Percentiles rank a stretch among this genome's conserved stretches.
These are phyloP conservation scores for Pseudopyricularia javanii DNA, from an alignment of 2,329 filamentous ascomycete genomes.

Conservation along the genomic window DNA sequence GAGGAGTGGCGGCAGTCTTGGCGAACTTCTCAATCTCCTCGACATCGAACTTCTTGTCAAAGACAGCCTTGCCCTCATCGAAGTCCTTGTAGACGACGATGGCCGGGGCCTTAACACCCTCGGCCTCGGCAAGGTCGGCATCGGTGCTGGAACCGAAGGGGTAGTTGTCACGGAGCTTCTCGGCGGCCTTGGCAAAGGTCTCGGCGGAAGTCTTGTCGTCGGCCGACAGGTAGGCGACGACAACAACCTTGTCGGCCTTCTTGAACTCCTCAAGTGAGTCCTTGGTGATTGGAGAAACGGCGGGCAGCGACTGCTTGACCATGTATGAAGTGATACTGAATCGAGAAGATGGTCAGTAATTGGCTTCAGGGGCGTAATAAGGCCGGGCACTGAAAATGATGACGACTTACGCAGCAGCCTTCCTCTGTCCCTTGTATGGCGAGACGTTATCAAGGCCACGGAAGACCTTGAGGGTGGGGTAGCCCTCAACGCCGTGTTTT, in stretches of 20 bases:
- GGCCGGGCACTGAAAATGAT: neutral
- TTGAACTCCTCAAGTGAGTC: slow-evolving; percentile 92
- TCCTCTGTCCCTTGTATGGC: slow-evolving; percentile 81
- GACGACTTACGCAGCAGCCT: slow-evolving; percentile 57
- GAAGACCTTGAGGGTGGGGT: slow-evolving; percentile 99
- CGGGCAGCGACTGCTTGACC: slow-evolving; percentile 93
- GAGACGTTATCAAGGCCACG: slow-evolving; percentile 70
- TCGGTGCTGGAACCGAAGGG: slow-evolving; percentile 86
- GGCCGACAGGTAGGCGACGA: slow-evolving; percentile 76
- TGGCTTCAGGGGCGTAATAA: neutral
- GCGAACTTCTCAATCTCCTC: slow-evolving; percentile 74
- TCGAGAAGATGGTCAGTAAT: neutral
- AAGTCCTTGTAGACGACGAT: slow-evolving; percentile 96
- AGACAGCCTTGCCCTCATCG: slow-evolving; percentile 87
- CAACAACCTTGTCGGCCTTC: slow-evolving; percentile 90
- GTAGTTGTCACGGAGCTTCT: slow-evolving; percentile 75
- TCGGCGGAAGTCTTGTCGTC: slow-evolving; percentile 78
- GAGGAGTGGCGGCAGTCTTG: slow-evolving; percentile 72
- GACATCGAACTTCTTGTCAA: slow-evolving; percentile 67
- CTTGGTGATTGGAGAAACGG: slow-evolving; percentile 71
- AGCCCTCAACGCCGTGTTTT: slow-evolving; percentile 83
- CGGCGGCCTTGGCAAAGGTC: slow-evolving; percentile 63
- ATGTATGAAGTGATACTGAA: slow-evolving; percentile 68
- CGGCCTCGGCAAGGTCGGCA: slow-evolving; percentile 71
- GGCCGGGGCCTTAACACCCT: slow-evolving; percentile 76